These are phyloP conservation scores for Crataegus laevigata DNA, from an alignment of 306 rosid genomes.

Conservation along the genomic window DNA sequence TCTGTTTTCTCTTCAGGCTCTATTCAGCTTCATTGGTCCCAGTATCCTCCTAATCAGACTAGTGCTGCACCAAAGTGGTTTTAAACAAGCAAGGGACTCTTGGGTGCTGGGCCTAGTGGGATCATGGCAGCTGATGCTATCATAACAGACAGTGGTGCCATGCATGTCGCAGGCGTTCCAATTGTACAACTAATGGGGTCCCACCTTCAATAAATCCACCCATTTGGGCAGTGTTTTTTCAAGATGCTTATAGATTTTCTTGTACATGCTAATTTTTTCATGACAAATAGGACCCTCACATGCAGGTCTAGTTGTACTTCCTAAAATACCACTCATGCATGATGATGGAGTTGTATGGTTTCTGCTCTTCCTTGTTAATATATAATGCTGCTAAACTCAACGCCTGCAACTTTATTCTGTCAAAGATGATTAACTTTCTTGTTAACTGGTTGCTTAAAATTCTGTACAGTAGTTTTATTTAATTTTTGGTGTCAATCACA, in stretches of 20 bases:
- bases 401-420: too few species aligned
- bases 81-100: too few species aligned
- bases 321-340: neutral
- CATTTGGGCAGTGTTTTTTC: conserved; percentile 53
- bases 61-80: too few species aligned
- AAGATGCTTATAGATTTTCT: neutral
- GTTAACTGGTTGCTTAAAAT: neutral
- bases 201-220: conserved; percentile 72
- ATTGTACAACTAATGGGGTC: conserved; percentile 61
- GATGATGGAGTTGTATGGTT: neutral
- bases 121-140: too few species aligned
- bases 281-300: conserved; percentile 34
- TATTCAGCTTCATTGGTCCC: too few species aligned
- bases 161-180: conserved; percentile 99
- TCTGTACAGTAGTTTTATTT: neutral
- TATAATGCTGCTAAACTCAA: too few species aligned
- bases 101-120: too few species aligned
- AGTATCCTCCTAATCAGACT: too few species aligned
- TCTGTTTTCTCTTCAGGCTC: too few species aligned
- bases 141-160: too few species aligned
- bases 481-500: neutral
- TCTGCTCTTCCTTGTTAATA: neutral
- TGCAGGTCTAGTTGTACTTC: conserved; percentile 54
- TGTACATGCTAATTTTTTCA: neutral
- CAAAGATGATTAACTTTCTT: neutral